Evolutionary conservation across 257 asterid genomes (phyloP), one percentile per base, ranked within the genome.

Genomic region (Eucommia ulmoides): DNA sequence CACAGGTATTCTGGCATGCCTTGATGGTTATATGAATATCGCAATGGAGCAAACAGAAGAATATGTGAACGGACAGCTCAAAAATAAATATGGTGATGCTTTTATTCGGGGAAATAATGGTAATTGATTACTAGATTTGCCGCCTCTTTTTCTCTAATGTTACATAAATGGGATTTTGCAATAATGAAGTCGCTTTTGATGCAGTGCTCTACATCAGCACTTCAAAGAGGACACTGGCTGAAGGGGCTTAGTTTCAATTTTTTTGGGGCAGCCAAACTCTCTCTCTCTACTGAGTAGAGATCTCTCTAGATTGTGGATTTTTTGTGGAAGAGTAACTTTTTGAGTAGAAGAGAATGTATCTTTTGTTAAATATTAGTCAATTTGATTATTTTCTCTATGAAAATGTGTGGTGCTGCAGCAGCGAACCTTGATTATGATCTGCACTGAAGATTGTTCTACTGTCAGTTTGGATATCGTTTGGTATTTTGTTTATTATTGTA

Each of bases 41-140:
- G 97, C 97, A 1, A 89, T 89, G 97, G 97, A 89, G 59, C 96
- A 89, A 65, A 89, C 97, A 2, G 97, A 89, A 76, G 97, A 89
- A 72, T 89, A 89, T 46, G 97, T 89, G 44, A 89, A 85, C 20
- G 97, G 97, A 42, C 97, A 89, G 63, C 61, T 85, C 85, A 89
- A 89, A 72, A 84, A 84, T 65, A 89, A 89, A 50, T 89, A 89
- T 20, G 97, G 97, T 1, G 97, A 89, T 66, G 97, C 97, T 60
- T 89, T 89, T 60, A 89, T 89, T 44, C 73, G 97, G 16, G 97
- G 97, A 75, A 89, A 89, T 45, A 89, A 89, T 50, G 97, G 97
- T 89, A 73, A 69, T 8, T 22, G 41, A 47, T 17, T n/a, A 22
- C 20, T 61, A 42, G 0, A 12, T 41, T 14, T 7, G 53, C 46